Evolutionary conservation across 2,329 filamentous ascomycete genomes (phyloP), one percentile per base, ranked within the genome.

Genomic region (Fusarium metavorans): DNA sequence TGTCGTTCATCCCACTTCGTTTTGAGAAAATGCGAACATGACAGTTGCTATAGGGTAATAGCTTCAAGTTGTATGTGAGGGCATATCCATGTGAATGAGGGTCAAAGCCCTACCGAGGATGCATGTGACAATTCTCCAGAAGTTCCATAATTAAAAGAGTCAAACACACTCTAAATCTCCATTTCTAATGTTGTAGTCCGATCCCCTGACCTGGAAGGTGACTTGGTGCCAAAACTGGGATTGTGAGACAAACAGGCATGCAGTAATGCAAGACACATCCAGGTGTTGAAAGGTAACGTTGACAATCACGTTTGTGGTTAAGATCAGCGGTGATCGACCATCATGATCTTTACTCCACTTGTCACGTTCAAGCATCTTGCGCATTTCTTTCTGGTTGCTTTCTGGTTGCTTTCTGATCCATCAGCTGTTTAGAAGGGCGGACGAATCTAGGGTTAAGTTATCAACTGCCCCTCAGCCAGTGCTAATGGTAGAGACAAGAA

Each of bases 1-100:
- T 20, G 10, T 1, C 18, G 10, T 5, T 13, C 4, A 5, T 20
- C 10, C 10, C 18, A 9, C 18, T 1, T 25, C 0, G 10, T 14
- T 14, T 8, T 1, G 11, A 14, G 48, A 52, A 32, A 5, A 20
- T 20, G 5, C 11, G 3, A 18, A 3, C 6, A 20, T 7, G 1
- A 3, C 4, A 3, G 11, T 20, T 20, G 18, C 1, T 54, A 4
- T 34, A 32, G 48, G 48, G 48, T 52, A 52, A 11, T n/a, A 4
- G 11, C 25, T 7, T 18, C 6, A 30, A 1, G 10, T 13, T 20
- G 6, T 3, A 4, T 2, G 8, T 30, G 25, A 50, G 16, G 16
- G 27, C 7, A 30, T 32, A n/a, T 6, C 48, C 48, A 54, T 30
- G 48, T 54, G 27, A 32, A 54, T 32, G 27, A 30, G 16, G 48